Percentiles rank a stretch among this genome's conserved stretches.
Conservation (phyloP, 306 rosid genomes). For the Sophora flavescens region DNA sequence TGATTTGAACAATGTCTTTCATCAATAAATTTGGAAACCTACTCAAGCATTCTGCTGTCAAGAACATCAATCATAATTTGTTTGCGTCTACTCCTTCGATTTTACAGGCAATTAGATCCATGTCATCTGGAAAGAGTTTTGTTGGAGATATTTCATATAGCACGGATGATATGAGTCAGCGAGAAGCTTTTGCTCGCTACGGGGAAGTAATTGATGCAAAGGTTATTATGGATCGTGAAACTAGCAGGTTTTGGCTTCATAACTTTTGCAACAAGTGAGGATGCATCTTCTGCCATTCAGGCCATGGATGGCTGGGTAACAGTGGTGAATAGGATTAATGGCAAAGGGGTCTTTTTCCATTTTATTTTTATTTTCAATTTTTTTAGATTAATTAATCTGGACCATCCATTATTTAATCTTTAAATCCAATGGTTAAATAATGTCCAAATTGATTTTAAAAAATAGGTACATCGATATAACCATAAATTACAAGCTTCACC, state of each 20-base stretch:
- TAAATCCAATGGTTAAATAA: too few species aligned
- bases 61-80: conserved; percentile 49
- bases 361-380: too few species aligned
- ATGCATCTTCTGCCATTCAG: conserved; percentile 62
- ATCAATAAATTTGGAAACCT: conserved; percentile 52
- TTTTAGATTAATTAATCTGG: too few species aligned
- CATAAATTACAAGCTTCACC: too few species aligned
- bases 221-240: conserved; percentile 57
- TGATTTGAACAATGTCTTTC: conserved; percentile 57
- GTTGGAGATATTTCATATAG: conserved; percentile 62
- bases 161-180: conserved; percentile 57
- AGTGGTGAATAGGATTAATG: too few species aligned
- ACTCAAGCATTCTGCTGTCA: conserved; percentile 54
- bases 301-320: conserved; percentile 59
- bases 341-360: too few species aligned
- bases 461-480: too few species aligned
- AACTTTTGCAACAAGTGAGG: conserved; percentile 56
- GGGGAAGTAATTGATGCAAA: conserved; percentile 61
- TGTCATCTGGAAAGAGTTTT: conserved; percentile 59
- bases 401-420: too few species aligned
- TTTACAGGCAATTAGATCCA: conserved; percentile 59
- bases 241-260: conserved; percentile 60
- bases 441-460: too few species aligned
- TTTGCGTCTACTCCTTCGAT: conserved; percentile 51
- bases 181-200: conserved; percentile 55